phyloP scores from a whole-genome alignment of 176 grass and related monocot species.

The Lolium perenne region DNA sequence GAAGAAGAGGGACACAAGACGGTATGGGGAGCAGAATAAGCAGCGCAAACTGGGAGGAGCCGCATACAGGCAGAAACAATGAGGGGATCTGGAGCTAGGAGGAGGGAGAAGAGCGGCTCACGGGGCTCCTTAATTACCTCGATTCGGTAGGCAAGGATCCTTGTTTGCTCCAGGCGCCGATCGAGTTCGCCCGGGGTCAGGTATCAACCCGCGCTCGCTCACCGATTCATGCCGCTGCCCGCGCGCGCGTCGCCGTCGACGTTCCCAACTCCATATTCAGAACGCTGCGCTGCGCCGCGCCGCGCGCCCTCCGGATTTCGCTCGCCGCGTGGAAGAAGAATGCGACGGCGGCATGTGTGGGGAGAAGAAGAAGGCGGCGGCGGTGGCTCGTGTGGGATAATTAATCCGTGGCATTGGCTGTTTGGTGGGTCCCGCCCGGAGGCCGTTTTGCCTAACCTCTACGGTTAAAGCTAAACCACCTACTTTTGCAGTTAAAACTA shows the following conservation, averaged over 20 bases:
- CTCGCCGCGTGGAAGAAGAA: background rate
- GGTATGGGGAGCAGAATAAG: no score
- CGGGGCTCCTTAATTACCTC: background rate
- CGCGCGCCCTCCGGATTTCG: background rate
- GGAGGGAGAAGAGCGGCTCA: background rate
- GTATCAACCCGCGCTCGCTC: background rate
- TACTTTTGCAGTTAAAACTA: no score
- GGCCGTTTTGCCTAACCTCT: no score
- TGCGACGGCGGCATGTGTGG: background rate
- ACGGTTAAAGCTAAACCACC: no score
- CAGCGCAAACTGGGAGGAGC: no score
- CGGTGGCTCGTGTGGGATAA: background rate
- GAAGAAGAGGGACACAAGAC: no score
- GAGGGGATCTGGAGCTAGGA: no score
- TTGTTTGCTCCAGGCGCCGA: background rate
- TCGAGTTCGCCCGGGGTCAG: background rate
- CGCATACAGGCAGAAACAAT: no score
- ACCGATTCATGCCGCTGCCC: background rate
- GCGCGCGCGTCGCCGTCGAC: no score
- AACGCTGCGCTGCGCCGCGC: background rate
- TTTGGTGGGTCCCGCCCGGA: no score
- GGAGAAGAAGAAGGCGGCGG: background rate
- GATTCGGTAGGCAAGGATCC: background rate
- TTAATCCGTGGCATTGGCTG: background rate
- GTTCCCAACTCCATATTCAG: background rate